Base-by-base conservation (phyloP, 257 asterid genomes). In the Solanum corneliomulleri region DNA sequence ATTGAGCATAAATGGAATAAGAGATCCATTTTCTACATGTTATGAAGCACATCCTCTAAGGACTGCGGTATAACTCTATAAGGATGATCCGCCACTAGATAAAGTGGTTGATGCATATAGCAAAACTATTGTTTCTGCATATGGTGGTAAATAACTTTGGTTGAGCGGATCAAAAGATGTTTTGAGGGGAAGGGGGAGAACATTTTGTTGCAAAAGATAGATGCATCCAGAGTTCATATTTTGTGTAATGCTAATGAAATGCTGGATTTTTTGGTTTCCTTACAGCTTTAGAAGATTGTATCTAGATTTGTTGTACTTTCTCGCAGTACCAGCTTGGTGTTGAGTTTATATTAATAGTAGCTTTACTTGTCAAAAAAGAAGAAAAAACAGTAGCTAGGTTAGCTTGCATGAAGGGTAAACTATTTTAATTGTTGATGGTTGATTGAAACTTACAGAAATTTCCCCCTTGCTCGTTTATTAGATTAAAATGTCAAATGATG, bases 401-500 rank as follows among this genome's bases (percentile, higher is more conserved):
- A n/a, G 68, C 39, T 80, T 80, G 60, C 42, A 10, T 80, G 62
- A 80, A 47, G n/a, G 85, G 84, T 27, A 45, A 78, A 78, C 52
- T 47, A 47, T 47, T 80, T 47, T 80, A 47, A 44, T 10, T 80
- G 41, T 47, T 80, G 45, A 27, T 45, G 68, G 68, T 80, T 47
- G 15, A 29, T 80, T 45, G 85, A 15, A 80, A 80, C 85, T 80
- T 29, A 45, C 27, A 80, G n/a, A 47, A 47, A 18, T 16, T 29
- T 18, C 49, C 52, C 33, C 25, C n/a, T 13, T 80, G 7, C 33
- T 69, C 6, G 9, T 41, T 27, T 64, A 42, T 90, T 90, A 91
- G 88, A 91, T 90, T 37, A 89, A 94, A 96, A 96, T 96, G 98
- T 89, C 99, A 80, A 91, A 88, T 66, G 98, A 92, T 88, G 98